phyloP scores from a whole-genome alignment of 2,329 filamentous ascomycete species.

The Talaromyces amestolkiae region DNA sequence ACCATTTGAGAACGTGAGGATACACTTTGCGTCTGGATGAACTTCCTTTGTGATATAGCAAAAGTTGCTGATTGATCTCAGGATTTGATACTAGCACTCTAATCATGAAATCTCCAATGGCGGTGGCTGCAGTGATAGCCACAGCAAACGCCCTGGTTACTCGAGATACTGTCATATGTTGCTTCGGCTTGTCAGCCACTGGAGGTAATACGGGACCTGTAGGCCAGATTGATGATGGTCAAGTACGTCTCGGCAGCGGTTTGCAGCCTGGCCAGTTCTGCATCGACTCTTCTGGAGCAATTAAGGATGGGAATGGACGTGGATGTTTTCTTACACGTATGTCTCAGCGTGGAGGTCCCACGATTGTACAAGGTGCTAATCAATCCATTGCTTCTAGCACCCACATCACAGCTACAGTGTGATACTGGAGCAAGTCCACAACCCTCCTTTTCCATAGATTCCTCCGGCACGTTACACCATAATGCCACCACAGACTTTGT shows the following conservation, averaged over 20 bases:
- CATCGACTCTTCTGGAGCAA: slow-evolving; percentile 51
- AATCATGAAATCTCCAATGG: slow-evolving; percentile 42
- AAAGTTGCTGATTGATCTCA: neutral
- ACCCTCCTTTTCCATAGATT: slow-evolving; percentile 57
- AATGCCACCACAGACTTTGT: slow-evolving; percentile 56
- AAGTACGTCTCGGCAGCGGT: slow-evolving; percentile 57
- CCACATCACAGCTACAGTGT: slow-evolving; percentile 61
- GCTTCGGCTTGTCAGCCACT: slow-evolving; percentile 53
- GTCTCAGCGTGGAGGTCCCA: slow-evolving; percentile 23
- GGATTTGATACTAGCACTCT: neutral
- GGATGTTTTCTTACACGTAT: slow-evolving; percentile 64
- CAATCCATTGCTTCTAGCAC: slow-evolving; percentile 36
- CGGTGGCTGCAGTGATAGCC: slow-evolving; percentile 39
- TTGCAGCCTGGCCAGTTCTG: slow-evolving; percentile 53
- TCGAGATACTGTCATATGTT: slow-evolving; percentile 44
- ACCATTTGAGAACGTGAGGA: neutral
- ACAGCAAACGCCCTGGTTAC: slow-evolving; percentile 45
- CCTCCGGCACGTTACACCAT: slow-evolving; percentile 53
- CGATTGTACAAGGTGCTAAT: neutral
- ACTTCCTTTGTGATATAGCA: neutral
- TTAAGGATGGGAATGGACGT: slow-evolving; percentile 56
- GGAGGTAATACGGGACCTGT: slow-evolving; percentile 54
- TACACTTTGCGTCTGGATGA: neutral
- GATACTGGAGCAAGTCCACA: slow-evolving; percentile 53
- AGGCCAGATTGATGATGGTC: slow-evolving; percentile 61